A percentile compares a stretch with the other conserved stretches of the same genome.
phyloP scores from a whole-genome alignment of 306 rosid genomes.

The Medicago ruthenica region DNA sequence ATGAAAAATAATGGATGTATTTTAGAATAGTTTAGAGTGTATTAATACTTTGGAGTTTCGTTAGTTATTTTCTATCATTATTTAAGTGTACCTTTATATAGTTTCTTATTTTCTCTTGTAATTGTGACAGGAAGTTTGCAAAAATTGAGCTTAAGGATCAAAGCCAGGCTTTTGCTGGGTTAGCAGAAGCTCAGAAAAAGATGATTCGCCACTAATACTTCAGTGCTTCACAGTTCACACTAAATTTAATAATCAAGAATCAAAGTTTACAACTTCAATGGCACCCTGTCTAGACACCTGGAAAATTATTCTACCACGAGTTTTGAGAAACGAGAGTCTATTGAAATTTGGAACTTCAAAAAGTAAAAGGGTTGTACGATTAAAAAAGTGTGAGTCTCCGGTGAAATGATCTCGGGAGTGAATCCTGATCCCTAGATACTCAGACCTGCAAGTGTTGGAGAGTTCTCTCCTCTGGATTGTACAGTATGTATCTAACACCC shows the following conservation, averaged over 20 bases:
- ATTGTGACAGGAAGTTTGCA: conserved; percentile 1
- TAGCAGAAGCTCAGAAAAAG: neutral
- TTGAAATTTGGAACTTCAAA: neutral
- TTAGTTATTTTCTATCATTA: conserved; percentile 7
- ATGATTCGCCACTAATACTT: neutral
- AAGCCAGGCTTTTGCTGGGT: neutral
- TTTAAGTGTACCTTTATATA: neutral
- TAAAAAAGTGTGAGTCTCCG: neutral
- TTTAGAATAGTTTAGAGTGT: neutral
- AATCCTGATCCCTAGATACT: neutral
- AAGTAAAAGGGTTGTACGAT: neutral
- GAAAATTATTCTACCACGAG: neutral
- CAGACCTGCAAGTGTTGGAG: neutral
- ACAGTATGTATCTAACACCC: neutral
- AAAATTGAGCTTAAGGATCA: conserved; percentile 13
- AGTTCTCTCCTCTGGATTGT: neutral
- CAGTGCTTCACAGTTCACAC: neutral
- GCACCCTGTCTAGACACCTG: neutral
- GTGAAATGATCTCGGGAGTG: neutral
- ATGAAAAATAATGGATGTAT: neutral
- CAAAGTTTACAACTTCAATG: neutral
- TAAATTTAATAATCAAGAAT: neutral
- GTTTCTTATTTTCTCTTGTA: neutral
- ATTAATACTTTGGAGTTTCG: neutral
- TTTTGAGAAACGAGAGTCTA: neutral